Percentiles rank a stretch among this genome's conserved stretches.
phyloP scores from a whole-genome alignment of 129 eudicot species.

The Tagetes erecta region DNA sequence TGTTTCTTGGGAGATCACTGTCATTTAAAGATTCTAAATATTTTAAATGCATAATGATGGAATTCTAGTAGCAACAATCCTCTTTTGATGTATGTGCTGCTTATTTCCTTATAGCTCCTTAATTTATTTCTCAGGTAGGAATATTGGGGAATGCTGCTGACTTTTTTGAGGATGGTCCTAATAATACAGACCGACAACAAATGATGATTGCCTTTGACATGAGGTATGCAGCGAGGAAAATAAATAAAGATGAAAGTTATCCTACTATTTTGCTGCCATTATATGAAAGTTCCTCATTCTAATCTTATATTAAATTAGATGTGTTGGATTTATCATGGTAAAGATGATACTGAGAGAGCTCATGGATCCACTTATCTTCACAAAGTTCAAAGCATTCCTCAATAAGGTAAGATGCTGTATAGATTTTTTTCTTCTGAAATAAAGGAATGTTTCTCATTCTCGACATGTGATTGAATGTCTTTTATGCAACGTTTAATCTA shows the following conservation, averaged over 20 bases:
- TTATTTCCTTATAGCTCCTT: constrained; percentile 19
- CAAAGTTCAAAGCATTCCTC: constrained; percentile 80
- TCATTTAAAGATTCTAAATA: not conserved
- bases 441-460: not conserved
- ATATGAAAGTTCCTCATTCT: constrained; percentile 16
- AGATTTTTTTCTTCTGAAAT: not conserved
- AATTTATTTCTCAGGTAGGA: constrained; percentile 61
- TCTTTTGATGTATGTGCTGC: constrained; percentile 6
- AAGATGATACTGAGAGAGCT: constrained; percentile 94
- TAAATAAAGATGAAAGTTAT: not conserved
- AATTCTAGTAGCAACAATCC: constrained; percentile 6
- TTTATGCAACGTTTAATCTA: not conserved
- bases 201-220: constrained; percentile 99
- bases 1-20: constrained; percentile 6
- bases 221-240: constrained; percentile 53
- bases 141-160: constrained; percentile 96
- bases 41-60: not conserved
- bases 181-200: constrained; percentile 60
- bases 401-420: constrained; percentile 49
- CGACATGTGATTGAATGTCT: not conserved
- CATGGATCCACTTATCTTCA: constrained; percentile 74
- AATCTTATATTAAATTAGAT: constrained; percentile 44
- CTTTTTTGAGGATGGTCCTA: constrained; percentile 50
- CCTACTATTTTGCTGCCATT: not conserved
- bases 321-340: constrained; percentile 95